Percentiles rank a stretch among this genome's conserved stretches.
phyloP scores from a whole-genome alignment of 345 rosid genomes.

The Excoecaria agallocha region DNA sequence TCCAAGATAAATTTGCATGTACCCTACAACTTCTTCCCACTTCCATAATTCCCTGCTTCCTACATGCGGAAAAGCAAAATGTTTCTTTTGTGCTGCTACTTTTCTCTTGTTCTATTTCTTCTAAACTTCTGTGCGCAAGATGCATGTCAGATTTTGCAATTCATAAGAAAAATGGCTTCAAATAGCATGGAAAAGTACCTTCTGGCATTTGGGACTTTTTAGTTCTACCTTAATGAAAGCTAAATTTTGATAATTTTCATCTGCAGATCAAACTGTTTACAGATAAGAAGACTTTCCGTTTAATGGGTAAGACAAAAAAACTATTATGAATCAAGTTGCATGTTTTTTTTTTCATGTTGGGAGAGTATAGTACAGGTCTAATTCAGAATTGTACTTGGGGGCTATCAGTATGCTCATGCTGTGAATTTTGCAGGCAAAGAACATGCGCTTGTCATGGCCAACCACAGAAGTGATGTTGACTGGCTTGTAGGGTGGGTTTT shows the following conservation, averaged over 20 bases:
- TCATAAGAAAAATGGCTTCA: conserved; percentile 4
- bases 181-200: neutral
- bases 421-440: conserved; percentile 65
- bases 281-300: conserved; percentile 62
- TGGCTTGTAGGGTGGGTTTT: conserved; percentile 98
- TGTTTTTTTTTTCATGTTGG: neutral
- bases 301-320: conserved; percentile 58
- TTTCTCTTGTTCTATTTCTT: neutral
- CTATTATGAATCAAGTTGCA: neutral
- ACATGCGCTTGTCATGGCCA: conserved; percentile 79
- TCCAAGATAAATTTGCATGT: neutral
- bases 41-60: neutral
- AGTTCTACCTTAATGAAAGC: conserved; percentile 2
- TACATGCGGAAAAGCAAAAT: neutral
- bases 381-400: neutral
- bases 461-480: conserved; percentile 94
- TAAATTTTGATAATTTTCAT: conserved; percentile 24
- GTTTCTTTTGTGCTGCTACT: neutral
- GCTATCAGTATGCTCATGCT: conserved; percentile 9
- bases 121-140: neutral
- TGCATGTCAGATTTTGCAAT: neutral
- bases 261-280: conserved; percentile 67
- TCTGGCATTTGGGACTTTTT: conserved; percentile 2
- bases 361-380: neutral
- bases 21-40: neutral